Base-by-base conservation (phyloP, 1,284 basidiomycete species). In the Ustilago hordei region DNA sequence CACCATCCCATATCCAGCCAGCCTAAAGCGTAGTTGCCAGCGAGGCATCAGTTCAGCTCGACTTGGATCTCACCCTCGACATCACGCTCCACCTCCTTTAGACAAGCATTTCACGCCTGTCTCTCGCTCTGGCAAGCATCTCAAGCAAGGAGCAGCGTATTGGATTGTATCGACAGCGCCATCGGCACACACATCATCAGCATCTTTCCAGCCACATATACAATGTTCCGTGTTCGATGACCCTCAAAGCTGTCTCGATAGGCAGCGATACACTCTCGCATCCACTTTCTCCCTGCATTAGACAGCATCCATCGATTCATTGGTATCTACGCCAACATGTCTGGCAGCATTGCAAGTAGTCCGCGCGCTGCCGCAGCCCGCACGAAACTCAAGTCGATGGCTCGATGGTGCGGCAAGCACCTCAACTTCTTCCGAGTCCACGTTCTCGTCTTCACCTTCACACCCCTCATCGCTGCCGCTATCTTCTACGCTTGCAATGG, bases 401-500 rank as follows among this genome's bases (percentile, higher is more conserved):
- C 31, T 4, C 60, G 47, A n/a, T 78, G 72, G 76, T 71, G 68
- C 66, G 76, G 76, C 7, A 57, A 43, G 54, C 52, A 80, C 57
- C 75, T 82, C 54, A 81, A 78, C 60, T 81, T 75, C 56, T 81
- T 69, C 60, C 82, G 86, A 23, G 73, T 87, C 28, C 91, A 91
- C 71, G 85, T 91, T 31, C 70, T 88, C 36, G 89, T 89, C 84
- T 94, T 93, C 83, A 91, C 90, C 12, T 90, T 93, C 81, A 90
- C 90, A 0, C 93, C 93, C 8, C 88, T 94, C 68, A 88, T 93
- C 55, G 90, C 90, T 82, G 92, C 93, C 23, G 90, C 84, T 34
- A 90, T 94, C 58, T 89, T 94, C 80, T 88, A 86, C 57, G 87
- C 84, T 0, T 81, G 83, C 67, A 86, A 87, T 52, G 81, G 80